Evolutionary conservation across 148 eudicot genomes (phyloP), one percentile per base, ranked within the genome.

Genomic region (Cornus controversa): DNA sequence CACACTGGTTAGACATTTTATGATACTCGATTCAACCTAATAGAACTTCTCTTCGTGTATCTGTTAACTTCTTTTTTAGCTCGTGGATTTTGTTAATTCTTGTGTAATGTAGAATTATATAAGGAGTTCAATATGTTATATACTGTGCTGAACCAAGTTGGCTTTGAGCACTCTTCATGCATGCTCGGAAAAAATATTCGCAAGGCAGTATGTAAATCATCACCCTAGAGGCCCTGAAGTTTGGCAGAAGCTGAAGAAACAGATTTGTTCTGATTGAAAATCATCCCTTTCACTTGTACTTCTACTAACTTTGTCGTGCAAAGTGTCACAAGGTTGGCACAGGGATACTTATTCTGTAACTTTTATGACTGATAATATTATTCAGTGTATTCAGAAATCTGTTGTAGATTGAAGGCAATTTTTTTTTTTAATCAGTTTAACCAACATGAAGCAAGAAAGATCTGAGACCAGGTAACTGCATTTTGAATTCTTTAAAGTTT

Each of bases 151-250:
- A 27, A n/a, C 84, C 8, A 72, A 82, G 0, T 76, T 88, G 78
- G 78, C 89, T 45, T 79, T 94, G 80, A 81, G 90, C 79, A 89
- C 90, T n/a, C 60, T 88, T 37, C 31, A 91, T 36, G 76, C 84
- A 31, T 77, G 82, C 83, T 66, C 92, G 25, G 95, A 91, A 20
- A 66, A 76, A 65, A 6, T 60, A 50, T 94, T 94, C 60, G 29
- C 80, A 47, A 76, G 34, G 69, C 75, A 20, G 60, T 89, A 83
- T 76, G 98, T 92, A 29, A 79, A 83, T 69, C 79, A 31, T 67
- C 94, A 93, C 77, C 93, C 93, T 45, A 60, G 36, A 74, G 97
- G 98, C 28, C 89, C 75, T 71, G 67, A 80, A 66, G 77, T 80
- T 36, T 94, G 97, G 97, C 73, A 85, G 65, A 69, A 75, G 42